Evolutionary conservation across 2,329 filamentous ascomycete species (phyloP).

Genomic region (Colletotrichum sp.): DNA sequence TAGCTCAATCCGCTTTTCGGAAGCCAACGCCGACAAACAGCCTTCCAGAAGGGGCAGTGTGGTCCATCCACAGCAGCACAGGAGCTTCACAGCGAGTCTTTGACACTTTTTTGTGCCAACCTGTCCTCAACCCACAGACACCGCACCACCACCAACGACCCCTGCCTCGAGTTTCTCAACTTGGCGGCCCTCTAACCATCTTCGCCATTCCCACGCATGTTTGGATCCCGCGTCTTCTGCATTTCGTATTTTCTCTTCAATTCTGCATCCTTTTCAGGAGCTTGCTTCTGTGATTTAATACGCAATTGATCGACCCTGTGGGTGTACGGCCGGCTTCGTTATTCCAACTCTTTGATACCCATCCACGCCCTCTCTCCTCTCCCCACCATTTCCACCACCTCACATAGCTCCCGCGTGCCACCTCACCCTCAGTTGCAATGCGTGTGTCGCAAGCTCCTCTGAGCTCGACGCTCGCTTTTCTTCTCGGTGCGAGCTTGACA

Average conservation of each 20-base stretch:
- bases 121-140: slow-evolving; percentile 28
- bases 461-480: slow-evolving; percentile 40
- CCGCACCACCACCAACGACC: slow-evolving; percentile 8
- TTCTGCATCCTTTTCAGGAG: slow-evolving; percentile 13
- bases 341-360: slow-evolving; percentile 3
- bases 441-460: slow-evolving; percentile 33
- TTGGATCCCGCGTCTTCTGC: slow-evolving; percentile 2
- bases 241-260: not conserved
- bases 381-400: not conserved
- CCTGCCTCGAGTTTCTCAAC: slow-evolving; percentile 10
- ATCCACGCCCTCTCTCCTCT: not conserved
- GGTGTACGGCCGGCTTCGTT: slow-evolving; percentile 16
- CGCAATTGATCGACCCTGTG: slow-evolving; percentile 15
- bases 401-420: not conserved
- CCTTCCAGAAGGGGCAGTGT: slow-evolving; percentile 1
- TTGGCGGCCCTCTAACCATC: slow-evolving; percentile 19
- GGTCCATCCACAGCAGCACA: not conserved
- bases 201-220: slow-evolving; percentile 5
- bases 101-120: slow-evolving; percentile 26
- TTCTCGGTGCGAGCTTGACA: slow-evolving; percentile 52
- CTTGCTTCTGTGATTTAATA: slow-evolving; percentile 14
- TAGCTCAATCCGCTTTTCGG: not conserved
- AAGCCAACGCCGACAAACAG: not conserved
- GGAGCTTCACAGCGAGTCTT: not conserved
- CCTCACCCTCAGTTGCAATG: slow-evolving; percentile 40